Evolutionary conservation across 352 stramenopile genomes (phyloP), one percentile per base, ranked within the genome.

Genomic region (Pythium grandisporangium): DNA sequence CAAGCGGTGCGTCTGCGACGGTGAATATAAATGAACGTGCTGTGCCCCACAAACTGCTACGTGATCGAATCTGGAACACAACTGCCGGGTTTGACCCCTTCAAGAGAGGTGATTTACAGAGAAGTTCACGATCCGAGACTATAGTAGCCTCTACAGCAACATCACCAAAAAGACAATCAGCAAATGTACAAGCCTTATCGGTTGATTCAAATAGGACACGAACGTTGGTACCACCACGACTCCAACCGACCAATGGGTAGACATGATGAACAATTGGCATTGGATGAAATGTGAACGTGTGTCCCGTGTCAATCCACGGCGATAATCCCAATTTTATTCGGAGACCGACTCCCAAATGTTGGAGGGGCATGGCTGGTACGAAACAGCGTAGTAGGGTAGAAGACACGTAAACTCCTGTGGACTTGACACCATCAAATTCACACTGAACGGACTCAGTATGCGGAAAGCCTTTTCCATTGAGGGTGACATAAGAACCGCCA

Each of bases 131-230:
- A 13, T 35, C 10, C 0, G 45, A 51, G 4, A 46, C 27, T 32
- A 32, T 14, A 14, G 27, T 32, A 6, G 48, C 55, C 2, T 42
- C 17, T 4, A 45, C n/a, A 1, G 17, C 36, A 2, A 32, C 12
- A 11, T 45, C 37, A 17, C 42, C 45, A 50, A 64, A 64, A 5
- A 60, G 5, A 34, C 55, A 65, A 5, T 55, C 43, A 17, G 32
- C 34, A 2, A 45, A 14, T 2, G n/a, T n/a, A n/a, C n/a, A n/a
- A n/a, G n/a, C n/a, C n/a, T n/a, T n/a, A n/a, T n/a, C n/a, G n/a
- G n/a, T n/a, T n/a, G n/a, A n/a, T n/a, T n/a, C n/a, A n/a, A n/a
- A n/a, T n/a, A 42, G 14, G 5, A 53, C 53, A 11, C 36, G 45
- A n/a, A 61, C 21, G 4, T 12, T 7, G 2, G 30, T 40, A 11